phyloP scores from a whole-genome alignment of 148 eudicot genomes.

The Mesembryanthemum crystallinum region DNA sequence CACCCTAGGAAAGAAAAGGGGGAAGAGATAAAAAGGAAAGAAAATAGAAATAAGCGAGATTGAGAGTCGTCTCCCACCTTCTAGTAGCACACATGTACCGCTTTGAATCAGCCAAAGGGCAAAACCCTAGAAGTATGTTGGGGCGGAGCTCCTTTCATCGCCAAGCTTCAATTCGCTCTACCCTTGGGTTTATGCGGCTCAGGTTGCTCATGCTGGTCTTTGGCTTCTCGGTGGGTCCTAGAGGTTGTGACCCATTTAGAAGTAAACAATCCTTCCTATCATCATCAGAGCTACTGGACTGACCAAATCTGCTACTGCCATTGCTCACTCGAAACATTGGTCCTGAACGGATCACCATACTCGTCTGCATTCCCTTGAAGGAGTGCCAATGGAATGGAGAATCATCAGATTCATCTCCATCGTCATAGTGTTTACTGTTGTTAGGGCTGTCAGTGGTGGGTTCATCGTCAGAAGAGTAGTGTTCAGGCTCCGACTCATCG shows the following conservation, averaged over 20 bases:
- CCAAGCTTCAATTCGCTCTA: conserved; percentile 71
- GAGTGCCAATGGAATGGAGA: conserved; percentile 39
- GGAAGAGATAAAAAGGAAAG: not conserved
- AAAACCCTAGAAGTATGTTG: not conserved
- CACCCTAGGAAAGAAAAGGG: conserved; percentile 14
- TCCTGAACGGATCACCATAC: conserved; percentile 17
- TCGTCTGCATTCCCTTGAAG: conserved; percentile 30
- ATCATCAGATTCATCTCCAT: conserved; percentile 46
- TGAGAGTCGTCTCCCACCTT: not conserved
- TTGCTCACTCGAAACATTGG: conserved; percentile 24
- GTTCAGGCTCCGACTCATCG: conserved; percentile 41
- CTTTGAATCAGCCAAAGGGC: not conserved
- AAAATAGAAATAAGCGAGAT: not conserved
- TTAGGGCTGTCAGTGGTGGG: conserved; percentile 42
- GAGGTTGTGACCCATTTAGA: conserved; percentile 20
- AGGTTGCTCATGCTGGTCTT: conserved; percentile 47
- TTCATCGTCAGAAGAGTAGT: conserved; percentile 42
- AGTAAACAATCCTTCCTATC: conserved; percentile 21
- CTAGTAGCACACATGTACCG: not conserved
- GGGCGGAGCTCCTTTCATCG: conserved; percentile 32
- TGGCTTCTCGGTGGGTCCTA: conserved; percentile 35
- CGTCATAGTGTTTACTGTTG: conserved; percentile 33
- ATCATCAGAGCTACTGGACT: conserved; percentile 41
- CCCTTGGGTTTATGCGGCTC: conserved; percentile 48
- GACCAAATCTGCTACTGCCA: conserved; percentile 24